A percentile compares a stretch with the other conserved stretches of the same genome.
Conservation (phyloP, 768 basidiomycete species). For the Neoboletus magnificus region DNA sequence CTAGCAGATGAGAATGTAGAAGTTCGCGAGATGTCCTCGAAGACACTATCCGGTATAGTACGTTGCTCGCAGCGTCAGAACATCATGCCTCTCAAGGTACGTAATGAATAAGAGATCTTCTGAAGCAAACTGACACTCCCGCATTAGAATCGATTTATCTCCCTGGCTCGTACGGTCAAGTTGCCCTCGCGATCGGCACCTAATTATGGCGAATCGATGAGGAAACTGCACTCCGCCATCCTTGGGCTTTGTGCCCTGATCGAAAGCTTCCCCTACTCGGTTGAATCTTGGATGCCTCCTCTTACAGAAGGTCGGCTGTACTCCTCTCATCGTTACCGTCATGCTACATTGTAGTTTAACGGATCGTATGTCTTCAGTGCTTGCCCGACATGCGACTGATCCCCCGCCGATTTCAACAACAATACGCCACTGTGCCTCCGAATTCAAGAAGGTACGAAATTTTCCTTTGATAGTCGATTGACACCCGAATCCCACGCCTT, state of each 20-base stretch:
- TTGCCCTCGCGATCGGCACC: constrained; percentile 71
- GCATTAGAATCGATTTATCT: constrained; percentile 73
- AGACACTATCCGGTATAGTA: constrained; percentile 80
- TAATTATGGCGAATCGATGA: constrained; percentile 67
- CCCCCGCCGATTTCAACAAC: constrained; percentile 89
- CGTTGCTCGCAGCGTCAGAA: constrained; percentile 88
- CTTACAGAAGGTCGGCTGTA: constrained; percentile 62
- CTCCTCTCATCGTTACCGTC: not conserved
- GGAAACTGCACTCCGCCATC: constrained; percentile 82
- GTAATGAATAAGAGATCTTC: constrained; percentile 1
- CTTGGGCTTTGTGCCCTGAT: constrained; percentile 92
- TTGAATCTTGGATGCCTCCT: constrained; percentile 89
- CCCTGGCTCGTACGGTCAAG: constrained; percentile 54
- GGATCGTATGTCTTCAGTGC: constrained; percentile 42
- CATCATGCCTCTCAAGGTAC: constrained; percentile 79
- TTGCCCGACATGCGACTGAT: constrained; percentile 77
- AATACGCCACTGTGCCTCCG: constrained; percentile 79
- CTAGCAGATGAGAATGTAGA: constrained; percentile 89
- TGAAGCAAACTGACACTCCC: constrained; percentile 4
- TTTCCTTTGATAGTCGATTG: constrained; percentile 7
- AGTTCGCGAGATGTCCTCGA: constrained; percentile 88
- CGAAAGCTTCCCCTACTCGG: constrained; percentile 93
- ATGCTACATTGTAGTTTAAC: not conserved
- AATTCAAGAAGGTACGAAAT: constrained; percentile 76
- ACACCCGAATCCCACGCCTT: not conserved